Evolutionary conservation across 331 rosid species (phyloP), one percentile per base, ranked within the genome.

Genomic region (Malus hybrid): DNA sequence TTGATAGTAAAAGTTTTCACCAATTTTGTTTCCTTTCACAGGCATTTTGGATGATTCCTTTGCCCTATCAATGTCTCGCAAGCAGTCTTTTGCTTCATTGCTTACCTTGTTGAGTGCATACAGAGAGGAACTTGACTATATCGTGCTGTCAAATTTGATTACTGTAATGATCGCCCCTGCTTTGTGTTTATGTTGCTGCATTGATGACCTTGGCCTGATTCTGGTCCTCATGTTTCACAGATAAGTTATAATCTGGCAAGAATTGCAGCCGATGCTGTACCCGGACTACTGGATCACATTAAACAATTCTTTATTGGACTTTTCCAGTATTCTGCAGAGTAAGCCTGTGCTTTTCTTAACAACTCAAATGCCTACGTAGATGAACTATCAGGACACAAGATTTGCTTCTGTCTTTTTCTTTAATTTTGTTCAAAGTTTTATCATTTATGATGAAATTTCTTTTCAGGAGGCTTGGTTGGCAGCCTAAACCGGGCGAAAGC

Each of bases 1-100:
- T 77, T 73, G 50, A 34, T 48, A 15, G 33, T 12, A 4, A 65
- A 30, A 48, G 22, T 10, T 56, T 46, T 63, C 24, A 24, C 32
- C 18, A 10, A 30, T 6, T 48, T 5, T 48, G n/a, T 16, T 30
- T 74, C 70, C 73, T 70, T 78, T n/a, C 16, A 77, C 83, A 86
- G 90, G 90, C 44, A 84, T 86, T 71, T 63, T 84, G 84, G 90
- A 86, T 77, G 88, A 86, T 72, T 82, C 90, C 10, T 86, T 70
- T 81, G 88, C 90, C 76, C 84, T 86, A 33, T 84, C 84, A 73
- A 77, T 80, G 90, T 82, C 90, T 46, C 69, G 86, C 63, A 82
- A 86, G 71, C 83, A 77, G 76, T 74, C 90, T 28, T 46, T 84
- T 44, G 53, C 80, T 57, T 84, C 90, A 20, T 77, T 86, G 83